A percentile compares a stretch with the other conserved stretches of the same genome.
phyloP scores from a whole-genome alignment of 177 flowering plant genomes.

The Vitis hybrid region DNA sequence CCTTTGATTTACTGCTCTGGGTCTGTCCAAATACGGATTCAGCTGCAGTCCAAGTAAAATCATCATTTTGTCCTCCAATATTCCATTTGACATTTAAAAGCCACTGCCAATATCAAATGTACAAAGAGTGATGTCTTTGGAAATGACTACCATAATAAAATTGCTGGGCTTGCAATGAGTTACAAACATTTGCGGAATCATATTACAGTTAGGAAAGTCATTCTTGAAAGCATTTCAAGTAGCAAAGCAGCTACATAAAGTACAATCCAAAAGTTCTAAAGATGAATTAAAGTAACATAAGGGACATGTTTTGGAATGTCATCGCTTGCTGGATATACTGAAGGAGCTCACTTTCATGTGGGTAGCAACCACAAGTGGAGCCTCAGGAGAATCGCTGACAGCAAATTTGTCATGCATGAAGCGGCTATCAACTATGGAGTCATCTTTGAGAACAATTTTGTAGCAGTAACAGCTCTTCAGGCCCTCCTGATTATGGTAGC shows the following conservation, averaged over 20 bases:
- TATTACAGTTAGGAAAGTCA: neutral
- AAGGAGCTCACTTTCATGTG: slow-evolving; percentile 81
- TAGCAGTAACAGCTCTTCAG: slow-evolving; percentile 87
- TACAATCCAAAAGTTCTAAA: slow-evolving; percentile 9
- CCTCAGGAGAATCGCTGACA: slow-evolving; percentile 73
- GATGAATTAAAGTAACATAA: neutral
- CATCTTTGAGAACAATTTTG: slow-evolving; percentile 71
- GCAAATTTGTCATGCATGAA: slow-evolving; percentile 84
- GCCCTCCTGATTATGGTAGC: slow-evolving; percentile 70
- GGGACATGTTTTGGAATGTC: slow-evolving; percentile 3
- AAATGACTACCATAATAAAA: neutral
- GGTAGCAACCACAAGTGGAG: slow-evolving; percentile 83
- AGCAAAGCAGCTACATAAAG: slow-evolving; percentile 1
- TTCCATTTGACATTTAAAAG: too few relatives aligned
- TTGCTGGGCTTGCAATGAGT: slow-evolving; percentile 3
- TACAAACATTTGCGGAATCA: neutral
- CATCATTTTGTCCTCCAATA: neutral
- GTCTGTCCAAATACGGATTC: neutral
- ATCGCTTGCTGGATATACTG: slow-evolving; percentile 61
- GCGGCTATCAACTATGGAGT: slow-evolving; percentile 80
- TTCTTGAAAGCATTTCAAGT: neutral
- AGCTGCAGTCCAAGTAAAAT: neutral
- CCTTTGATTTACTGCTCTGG: slow-evolving; percentile 1
- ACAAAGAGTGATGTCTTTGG: neutral
- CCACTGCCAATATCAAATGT: too few relatives aligned